These are phyloP conservation scores for Lolium multiflorum DNA, from an alignment of 176 grass and related monocot genomes.

Conservation along the genomic window DNA sequence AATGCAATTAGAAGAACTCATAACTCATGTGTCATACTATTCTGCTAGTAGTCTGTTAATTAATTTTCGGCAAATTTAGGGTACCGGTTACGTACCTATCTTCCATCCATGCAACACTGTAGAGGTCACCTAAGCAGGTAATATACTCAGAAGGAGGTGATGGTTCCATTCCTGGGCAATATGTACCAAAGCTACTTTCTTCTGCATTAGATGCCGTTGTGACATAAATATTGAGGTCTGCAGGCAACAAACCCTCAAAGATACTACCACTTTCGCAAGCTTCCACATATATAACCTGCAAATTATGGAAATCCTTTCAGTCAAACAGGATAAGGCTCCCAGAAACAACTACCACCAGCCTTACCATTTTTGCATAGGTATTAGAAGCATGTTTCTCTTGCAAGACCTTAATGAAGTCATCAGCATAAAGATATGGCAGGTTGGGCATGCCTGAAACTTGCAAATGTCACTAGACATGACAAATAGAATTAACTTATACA, in stretches of 20 bases:
- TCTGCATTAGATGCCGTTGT: slow-evolving; percentile 83
- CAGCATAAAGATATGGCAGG: slow-evolving; percentile 68
- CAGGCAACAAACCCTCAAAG: slow-evolving; percentile 83
- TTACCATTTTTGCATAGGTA: slow-evolving; percentile 75
- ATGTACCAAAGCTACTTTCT: slow-evolving; percentile 94
- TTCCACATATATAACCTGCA: slow-evolving; percentile 92
- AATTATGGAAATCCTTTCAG: slow-evolving; percentile 25
- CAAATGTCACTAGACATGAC: slow-evolving; percentile 5
- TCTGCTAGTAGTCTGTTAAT: background rate
- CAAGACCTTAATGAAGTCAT: slow-evolving; percentile 67
- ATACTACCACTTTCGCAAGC: slow-evolving; percentile 98
- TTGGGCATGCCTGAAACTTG: slow-evolving; percentile 71
- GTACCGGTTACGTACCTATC: slow-evolving; percentile 61
- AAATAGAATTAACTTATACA: background rate
- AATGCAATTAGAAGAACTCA: background rate
- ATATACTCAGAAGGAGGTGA: slow-evolving; percentile 80
- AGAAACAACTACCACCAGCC: background rate
- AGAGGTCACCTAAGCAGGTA: slow-evolving; percentile 90
- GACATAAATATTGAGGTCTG: slow-evolving; percentile 79
- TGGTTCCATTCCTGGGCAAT: slow-evolving; percentile 90
- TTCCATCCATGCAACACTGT: slow-evolving; percentile 99
- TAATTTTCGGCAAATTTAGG: background rate
- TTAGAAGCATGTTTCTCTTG: slow-evolving; percentile 63
- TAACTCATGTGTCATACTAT: too few species aligned
- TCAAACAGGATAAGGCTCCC: slow-evolving; percentile 7